Evolutionary conservation across 2,329 filamentous ascomycete species (phyloP), one percentile per base, ranked within the genome.

Genomic region (Conoideocrella luteorostrata): DNA sequence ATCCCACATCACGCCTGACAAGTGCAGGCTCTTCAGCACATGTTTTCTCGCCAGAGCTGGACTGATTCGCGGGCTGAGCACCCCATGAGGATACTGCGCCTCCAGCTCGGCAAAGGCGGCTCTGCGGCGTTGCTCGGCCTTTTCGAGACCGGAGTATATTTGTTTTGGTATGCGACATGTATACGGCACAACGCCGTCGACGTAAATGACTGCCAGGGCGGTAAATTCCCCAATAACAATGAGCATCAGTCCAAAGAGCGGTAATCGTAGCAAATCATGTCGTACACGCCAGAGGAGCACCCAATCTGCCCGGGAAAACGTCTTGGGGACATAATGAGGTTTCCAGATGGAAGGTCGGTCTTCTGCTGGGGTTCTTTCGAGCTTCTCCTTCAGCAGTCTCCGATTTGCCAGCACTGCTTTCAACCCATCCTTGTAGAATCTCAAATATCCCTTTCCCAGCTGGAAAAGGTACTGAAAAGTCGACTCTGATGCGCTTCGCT

Each of bases 341-440:
- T 50, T 52, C 42, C 60, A 60, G 39, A 65, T 56, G 22, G 67
- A 68, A 7, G 66, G 74, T 4, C 68, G 63, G 39, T 81, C 84
- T 46, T 82, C 75, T 1, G 71, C 65, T 7, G 82, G 71, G n/a
- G 63, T 59, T 41, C 56, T 50, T 40, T 56, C 53, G 44, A 67
- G 60, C 60, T 59, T 71, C 56, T 67, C 63, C 41, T 66, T 63
- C 12, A 82, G 60, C 10, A 74, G 71, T 18, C 68, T 59, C 38
- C 77, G 72, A 53, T 95, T 95, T 47, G 70, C 66, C 60, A 80
- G 81, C 41, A 95, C 81, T 54, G 84, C 80, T 58, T 82, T 81
- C 24, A 95, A 66, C 15, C 90, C 91, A 1, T 79, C 75, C 66
- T 93, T 95, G 79, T 96, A 97, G 75, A 97, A 97, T 28, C 65